Evolutionary conservation across 2,329 filamentous ascomycete species (phyloP).

Genomic region (Epichloe brachyelytri): DNA sequence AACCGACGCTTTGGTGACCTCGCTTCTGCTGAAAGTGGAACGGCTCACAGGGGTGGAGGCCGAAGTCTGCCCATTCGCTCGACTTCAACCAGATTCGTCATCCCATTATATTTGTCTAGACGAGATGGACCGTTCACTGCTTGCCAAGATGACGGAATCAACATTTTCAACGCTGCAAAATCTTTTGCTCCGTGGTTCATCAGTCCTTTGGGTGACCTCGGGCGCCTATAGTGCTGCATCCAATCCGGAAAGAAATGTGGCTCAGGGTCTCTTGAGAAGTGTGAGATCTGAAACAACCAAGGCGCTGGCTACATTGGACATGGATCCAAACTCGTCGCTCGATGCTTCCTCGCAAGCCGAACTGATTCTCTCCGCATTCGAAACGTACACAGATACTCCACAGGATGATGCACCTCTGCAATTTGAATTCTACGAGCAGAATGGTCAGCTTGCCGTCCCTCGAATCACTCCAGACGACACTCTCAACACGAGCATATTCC

Average conservation of each 20-base stretch:
- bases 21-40: constrained; percentile 5
- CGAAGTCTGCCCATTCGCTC: constrained; percentile 9
- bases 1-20: constrained; percentile 10
- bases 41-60: constrained; percentile 10
- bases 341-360: constrained; percentile 12
- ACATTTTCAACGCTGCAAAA: constrained; percentile 26
- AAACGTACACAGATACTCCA: constrained; percentile 4
- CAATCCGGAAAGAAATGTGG: constrained; percentile 29
- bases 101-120: constrained; percentile 26
- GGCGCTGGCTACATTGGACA: constrained; percentile 31
- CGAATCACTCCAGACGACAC: constrained; percentile 13
- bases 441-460: constrained; percentile 17
- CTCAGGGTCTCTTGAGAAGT: constrained; percentile 31
- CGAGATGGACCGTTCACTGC: constrained; percentile 30
- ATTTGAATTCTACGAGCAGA: constrained; percentile 18
- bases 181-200: constrained; percentile 21
- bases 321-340: constrained; percentile 21
- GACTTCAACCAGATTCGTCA: constrained; percentile 5
- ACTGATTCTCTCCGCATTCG: constrained; percentile 18
- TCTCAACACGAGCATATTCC: constrained; percentile 13
- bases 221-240: constrained; percentile 24
- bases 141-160: constrained; percentile 24
- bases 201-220: constrained; percentile 27
- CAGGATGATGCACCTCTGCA: constrained; percentile 9
- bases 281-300: constrained; percentile 33